A percentile compares a stretch with the other conserved stretches of the same genome.
Conservation (phyloP, 306 rosid genomes). For the Sechiopsis laciniata region DNA sequence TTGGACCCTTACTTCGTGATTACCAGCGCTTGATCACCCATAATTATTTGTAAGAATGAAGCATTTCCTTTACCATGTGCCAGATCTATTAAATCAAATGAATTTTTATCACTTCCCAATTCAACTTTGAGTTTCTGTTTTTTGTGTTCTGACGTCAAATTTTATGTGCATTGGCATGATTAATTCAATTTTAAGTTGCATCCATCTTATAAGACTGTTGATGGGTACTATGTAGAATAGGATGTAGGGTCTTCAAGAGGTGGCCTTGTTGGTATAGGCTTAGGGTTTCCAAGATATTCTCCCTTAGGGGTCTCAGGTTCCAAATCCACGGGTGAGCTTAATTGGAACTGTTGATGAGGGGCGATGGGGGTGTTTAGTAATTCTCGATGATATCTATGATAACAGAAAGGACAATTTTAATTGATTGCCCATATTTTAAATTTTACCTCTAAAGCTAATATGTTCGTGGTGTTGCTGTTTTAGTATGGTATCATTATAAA, state of each 20-base stretch:
- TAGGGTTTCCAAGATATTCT: no score
- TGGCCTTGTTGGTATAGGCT: no score
- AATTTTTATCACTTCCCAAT: neutral
- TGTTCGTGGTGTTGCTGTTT: neutral
- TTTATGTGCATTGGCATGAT: conserved; percentile 7
- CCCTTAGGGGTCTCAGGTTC: no score
- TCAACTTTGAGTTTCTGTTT: neutral
- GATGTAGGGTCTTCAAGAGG: no score
- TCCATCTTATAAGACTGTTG: conserved; percentile 1
- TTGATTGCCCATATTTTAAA: neutral
- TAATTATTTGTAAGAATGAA: conserved; percentile 46
- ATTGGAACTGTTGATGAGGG: no score
- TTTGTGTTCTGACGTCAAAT: neutral
- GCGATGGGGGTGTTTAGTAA: neutral
- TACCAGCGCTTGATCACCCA: conserved; percentile 61
- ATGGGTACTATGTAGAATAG: neutral
- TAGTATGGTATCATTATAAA: neutral
- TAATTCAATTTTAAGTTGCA: neutral
- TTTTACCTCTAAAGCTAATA: neutral
- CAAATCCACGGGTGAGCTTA: no score
- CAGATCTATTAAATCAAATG: neutral
- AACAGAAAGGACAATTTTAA: neutral
- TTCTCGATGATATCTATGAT: neutral
- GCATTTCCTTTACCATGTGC: neutral
- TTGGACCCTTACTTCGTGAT: conserved; percentile 88